Base-by-base conservation (phyloP, 1,284 basidiomycete genomes). In the Rugiboletus extremiorientalis region DNA sequence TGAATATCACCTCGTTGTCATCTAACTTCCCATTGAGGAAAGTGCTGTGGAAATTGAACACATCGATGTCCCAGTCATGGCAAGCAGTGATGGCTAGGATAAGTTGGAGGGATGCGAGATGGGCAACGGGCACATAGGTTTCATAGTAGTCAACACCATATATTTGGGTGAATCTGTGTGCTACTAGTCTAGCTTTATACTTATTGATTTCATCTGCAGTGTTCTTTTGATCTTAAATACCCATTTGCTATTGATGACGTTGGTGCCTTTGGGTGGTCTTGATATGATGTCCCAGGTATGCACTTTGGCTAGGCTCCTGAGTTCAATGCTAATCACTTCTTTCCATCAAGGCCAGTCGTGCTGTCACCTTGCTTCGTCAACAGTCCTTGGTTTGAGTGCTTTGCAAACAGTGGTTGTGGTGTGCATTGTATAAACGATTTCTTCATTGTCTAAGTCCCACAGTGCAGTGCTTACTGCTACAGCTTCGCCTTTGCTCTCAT, bases 221-320 rank as follows among this genome's bases (percentile, higher is more conserved):
- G 6, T 52, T 52, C 22, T 53, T 45, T 55, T 55, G 6, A 54
- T 46, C 2, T 56, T 54, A 33, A 54, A 55, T 15, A 55, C 42
- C 48, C 41, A 52, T 25, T 56, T 58, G 8, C 16, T 28, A 30
- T 40, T 6, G 4, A 57, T 15, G 1, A 48, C 4, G 2, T 57
- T 57, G 2, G 40, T 55, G 6, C 36, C 30, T 20, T 43, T 57
- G 2, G 16, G 22, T 22, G 14, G 53, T n/a, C 15, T 0, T 1
- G 16, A 16, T 36, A 44, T 5, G 1, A 58, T 5, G 2, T 56
- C 25, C 54, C 54, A 56, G 23, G 46, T 57, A 5, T 30, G 30
- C 4, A 36, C 10, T 0, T 56, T 6, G 2, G 15, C 9, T 1
- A 59, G 45, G 14, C 57, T 57, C 5, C 49, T 52, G 8, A 59